Evolutionary conservation across 345 rosid species (phyloP).

Genomic region (Syzygium jambos): DNA sequence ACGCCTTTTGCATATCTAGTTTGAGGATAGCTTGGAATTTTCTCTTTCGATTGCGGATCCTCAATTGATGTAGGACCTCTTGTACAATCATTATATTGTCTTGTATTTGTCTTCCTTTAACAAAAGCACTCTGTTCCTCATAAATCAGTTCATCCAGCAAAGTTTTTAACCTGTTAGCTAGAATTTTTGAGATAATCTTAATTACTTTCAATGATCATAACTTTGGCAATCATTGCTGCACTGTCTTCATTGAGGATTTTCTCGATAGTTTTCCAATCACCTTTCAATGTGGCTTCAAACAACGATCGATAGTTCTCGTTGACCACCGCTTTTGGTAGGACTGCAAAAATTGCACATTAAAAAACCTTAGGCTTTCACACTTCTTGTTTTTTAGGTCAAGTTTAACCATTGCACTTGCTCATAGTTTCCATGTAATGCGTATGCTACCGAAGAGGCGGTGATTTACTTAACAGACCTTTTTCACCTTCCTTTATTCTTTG

Average conservation of each 20-base stretch:
- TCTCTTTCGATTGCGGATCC: no score
- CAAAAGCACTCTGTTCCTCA: no score
- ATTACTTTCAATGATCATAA: not conserved
- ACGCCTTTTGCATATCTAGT: no score
- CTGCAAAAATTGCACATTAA: not conserved
- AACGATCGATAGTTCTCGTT: rapidly evolving
- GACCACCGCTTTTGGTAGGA: not conserved
- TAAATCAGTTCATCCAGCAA: no score
- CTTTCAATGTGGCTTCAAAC: not conserved
- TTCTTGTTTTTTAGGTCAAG: not conserved
- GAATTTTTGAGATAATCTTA: no score
- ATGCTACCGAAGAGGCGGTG: not conserved
- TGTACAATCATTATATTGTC: no score
- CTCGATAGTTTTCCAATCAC: not conserved
- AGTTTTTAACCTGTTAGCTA: no score
- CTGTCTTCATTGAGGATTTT: rapidly evolving
- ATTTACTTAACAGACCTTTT: not conserved
- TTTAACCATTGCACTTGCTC: not conserved
- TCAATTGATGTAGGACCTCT: no score
- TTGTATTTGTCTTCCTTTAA: no score
- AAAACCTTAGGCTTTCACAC: not conserved
- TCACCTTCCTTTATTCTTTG: not conserved
- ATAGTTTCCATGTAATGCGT: not conserved
- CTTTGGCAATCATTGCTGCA: not conserved
- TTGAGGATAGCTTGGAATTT: no score